These are phyloP conservation scores for Angomonas deanei DNA, from an alignment of 208 protist genomes.

Conservation along the genomic window DNA sequence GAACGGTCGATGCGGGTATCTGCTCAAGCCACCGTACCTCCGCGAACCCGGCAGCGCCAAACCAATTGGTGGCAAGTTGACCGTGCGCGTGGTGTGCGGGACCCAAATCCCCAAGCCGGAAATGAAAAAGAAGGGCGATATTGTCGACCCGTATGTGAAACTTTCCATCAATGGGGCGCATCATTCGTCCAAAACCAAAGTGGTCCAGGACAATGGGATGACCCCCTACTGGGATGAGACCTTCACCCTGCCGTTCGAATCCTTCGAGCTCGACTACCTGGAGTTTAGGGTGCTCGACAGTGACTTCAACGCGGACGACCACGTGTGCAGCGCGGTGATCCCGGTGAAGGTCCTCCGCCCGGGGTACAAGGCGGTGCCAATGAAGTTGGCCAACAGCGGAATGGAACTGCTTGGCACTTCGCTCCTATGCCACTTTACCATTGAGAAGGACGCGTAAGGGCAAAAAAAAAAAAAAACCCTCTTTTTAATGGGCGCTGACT, in stretches of 20 bases:
- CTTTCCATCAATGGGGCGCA: constrained; percentile 40
- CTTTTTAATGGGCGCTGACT: background rate
- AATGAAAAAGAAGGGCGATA: constrained; percentile 43
- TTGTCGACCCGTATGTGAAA: constrained; percentile 70
- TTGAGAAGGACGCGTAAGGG: constrained; percentile 9
- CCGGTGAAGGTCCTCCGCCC: constrained; percentile 31
- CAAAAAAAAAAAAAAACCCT: background rate
- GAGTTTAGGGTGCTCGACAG: constrained; percentile 43
- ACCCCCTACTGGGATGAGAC: constrained; percentile 59
- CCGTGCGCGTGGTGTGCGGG: constrained; percentile 49
- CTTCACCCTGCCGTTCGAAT: constrained; percentile 32
- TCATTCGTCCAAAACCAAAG: constrained; percentile 20
- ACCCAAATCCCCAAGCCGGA: constrained; percentile 60
- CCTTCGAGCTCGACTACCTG: constrained; percentile 43
- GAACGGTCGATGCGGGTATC: constrained; percentile 87
- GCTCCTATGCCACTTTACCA: constrained; percentile 45
- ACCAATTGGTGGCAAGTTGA: constrained; percentile 20
- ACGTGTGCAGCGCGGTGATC: constrained; percentile 35
- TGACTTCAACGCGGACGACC: constrained; percentile 36
- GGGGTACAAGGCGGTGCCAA: constrained; percentile 43
- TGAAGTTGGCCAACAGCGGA: constrained; percentile 47
- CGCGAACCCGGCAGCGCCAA: constrained; percentile 9
- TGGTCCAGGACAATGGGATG: constrained; percentile 69
- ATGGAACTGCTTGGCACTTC: constrained; percentile 19
- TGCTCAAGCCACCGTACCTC: constrained; percentile 82